Percentiles rank a stretch among this genome's conserved stretches.
These are phyloP conservation scores for Backusella mclennaniae DNA, from an alignment of 192 early-diverging fungal species.

Conservation along the genomic window DNA sequence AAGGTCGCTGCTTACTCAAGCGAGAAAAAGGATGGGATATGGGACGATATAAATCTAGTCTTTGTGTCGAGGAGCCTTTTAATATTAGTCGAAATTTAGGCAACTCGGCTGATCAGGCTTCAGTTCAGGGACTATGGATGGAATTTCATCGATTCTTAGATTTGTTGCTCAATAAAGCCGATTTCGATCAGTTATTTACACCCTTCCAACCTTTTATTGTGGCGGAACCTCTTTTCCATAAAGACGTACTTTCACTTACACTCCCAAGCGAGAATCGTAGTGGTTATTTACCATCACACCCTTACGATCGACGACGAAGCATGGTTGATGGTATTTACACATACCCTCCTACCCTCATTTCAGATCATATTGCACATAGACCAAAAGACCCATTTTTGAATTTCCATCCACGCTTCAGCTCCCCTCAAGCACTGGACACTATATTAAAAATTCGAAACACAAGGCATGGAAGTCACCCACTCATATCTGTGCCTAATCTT, in stretches of 20 bases:
- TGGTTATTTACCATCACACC: background rate
- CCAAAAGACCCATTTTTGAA: background rate
- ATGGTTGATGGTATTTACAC: constrained; percentile 12
- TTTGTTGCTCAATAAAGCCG: constrained; percentile 5
- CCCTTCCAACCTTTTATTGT: constrained; percentile 14
- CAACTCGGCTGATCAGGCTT: constrained; percentile 80
- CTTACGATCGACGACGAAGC: constrained; percentile 16
- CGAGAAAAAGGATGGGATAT: constrained; percentile 86
- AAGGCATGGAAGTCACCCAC: constrained; percentile 13
- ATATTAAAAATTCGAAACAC: background rate
- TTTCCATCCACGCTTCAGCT: constrained; percentile 12
- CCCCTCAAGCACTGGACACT: constrained; percentile 4
- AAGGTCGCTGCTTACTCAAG: constrained; percentile 79
- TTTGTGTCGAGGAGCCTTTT: constrained; percentile 96
- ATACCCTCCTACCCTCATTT: background rate
- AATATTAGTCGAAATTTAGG: constrained; percentile 85
- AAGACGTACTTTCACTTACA: background rate
- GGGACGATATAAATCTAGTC: constrained; percentile 58
- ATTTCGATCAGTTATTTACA: constrained; percentile 16
- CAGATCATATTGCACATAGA: background rate
- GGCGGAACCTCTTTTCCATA: background rate
- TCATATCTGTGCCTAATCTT: background rate
- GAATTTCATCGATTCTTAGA: constrained; percentile 79
- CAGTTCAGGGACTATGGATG: constrained; percentile 73
- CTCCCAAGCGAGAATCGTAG: constrained; percentile 6